phyloP scores from a whole-genome alignment of 1,284 basidiomycete genomes.

The Heliocybe sulcata region DNA sequence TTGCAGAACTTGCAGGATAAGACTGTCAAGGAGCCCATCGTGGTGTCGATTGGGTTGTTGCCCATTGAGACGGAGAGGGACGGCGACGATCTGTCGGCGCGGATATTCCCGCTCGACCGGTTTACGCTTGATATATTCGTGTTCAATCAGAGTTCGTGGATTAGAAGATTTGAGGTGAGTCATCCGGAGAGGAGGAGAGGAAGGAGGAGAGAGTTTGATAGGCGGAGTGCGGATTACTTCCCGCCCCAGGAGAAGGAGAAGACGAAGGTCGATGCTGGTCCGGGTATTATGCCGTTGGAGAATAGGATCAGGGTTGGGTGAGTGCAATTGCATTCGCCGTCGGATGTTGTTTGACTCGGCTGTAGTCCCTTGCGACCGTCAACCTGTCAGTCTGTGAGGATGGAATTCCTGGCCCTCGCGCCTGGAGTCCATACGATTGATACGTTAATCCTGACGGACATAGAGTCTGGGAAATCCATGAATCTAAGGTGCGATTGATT shows the following conservation, averaged over 20 bases:
- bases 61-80: conserved; percentile 12
- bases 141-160: conserved; percentile 77
- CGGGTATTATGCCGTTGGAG: conserved; percentile 72
- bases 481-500: conserved; percentile 53
- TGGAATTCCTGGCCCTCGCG: conserved; percentile 76
- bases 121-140: conserved; percentile 87
- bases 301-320: conserved; percentile 79
- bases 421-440: conserved; percentile 79
- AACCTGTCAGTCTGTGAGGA: conserved; percentile 80
- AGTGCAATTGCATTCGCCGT: conserved; percentile 19
- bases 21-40: conserved; percentile 44
- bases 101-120: conserved; percentile 64
- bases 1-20: conserved; percentile 17
- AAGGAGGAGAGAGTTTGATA: conserved; percentile 21
- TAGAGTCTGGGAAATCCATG: conserved; percentile 65
- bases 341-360: not conserved
- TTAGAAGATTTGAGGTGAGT: conserved; percentile 70
- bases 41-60: conserved; percentile 70
- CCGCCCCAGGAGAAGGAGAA: conserved; percentile 17
- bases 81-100: conserved; percentile 20
- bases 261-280: conserved; percentile 29
- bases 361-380: conserved; percentile 74
- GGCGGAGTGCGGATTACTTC: conserved; percentile 10
- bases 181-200: conserved; percentile 50
- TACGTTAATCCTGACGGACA: conserved; percentile 64